Base-by-base conservation (phyloP, 140 eudicot genomes). In the Ambrosia hybrid region DNA sequence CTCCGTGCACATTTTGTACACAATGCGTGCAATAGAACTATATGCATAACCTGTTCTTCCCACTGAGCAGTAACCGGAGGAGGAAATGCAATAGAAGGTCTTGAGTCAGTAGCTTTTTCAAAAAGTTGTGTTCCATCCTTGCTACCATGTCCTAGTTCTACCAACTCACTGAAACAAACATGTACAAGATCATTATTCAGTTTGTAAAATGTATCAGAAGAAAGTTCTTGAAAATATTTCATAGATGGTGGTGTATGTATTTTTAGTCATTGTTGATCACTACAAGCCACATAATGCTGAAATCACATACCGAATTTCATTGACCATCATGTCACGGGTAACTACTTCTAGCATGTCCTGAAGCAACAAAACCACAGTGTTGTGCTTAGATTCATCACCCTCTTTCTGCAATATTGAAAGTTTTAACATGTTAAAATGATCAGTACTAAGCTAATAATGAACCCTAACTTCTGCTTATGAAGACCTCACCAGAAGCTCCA, bases 261-360 rank as follows among this genome's bases (percentile, higher is more conserved):
- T 15, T 36, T 62, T 62, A 52, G 51, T 63, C 65, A 62, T 52
- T 63, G 39, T 51, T 56, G 6, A 55, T 36, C 38, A 49, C 49
- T 34, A 61, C 11, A 67, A 17, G 36, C 65, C 15, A 45, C 15
- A 48, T 16, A 58, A 78, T 73, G 81, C 62, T 52, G 36, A 60
- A 37, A 80, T 77, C 72, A 82, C 97, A 49, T 53, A 91, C 97
- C 96, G 91, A 45, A 73, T 86, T 78, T 94, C 99, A 75, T 91
- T 94, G 78, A 90, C 91, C 97, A 94, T 94, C 97, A 94, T 86
- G 78, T 94, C 99, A 56, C 92, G 89, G 45, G 96, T 94, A 76
- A 91, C 95, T 51, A 94, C 91, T 84, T 94, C 99, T 73, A 94
- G 74, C 97, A 94, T 94, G 82, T 94, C 99, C 80, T 88, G 97